Evolutionary conservation across 768 basidiomycete genomes (phyloP).

Genomic region (Boletus tomentosulus): DNA sequence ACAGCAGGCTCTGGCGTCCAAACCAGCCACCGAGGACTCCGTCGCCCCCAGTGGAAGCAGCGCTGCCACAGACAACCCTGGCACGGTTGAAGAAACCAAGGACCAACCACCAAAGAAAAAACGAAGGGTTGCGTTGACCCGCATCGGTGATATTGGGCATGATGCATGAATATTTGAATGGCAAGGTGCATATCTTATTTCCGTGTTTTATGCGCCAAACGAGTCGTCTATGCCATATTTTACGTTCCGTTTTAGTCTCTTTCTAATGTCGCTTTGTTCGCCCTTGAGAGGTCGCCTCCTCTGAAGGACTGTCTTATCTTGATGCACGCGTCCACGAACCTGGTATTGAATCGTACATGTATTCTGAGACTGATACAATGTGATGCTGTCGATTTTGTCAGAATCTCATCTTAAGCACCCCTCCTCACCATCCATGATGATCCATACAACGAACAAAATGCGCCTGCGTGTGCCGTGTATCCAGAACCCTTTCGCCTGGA

Average conservation of each 20-base stretch:
- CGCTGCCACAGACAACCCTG: conserved; percentile 5
- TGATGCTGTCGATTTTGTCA: conserved; percentile 6
- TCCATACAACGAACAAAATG: neutral
- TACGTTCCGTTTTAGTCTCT: conserved; percentile 16
- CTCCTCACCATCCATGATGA: conserved; percentile 1
- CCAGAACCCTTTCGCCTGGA: conserved; percentile 29
- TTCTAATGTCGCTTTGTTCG: conserved; percentile 12
- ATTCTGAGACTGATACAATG: conserved; percentile 22
- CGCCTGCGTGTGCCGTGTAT: neutral
- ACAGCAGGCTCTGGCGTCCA: conserved; percentile 15
- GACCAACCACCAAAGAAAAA: conserved; percentile 80
- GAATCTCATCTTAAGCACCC: conserved; percentile 3
- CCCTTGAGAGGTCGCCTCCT: neutral
- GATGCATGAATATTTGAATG: conserved; percentile 18
- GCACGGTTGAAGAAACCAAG: conserved; percentile 18
- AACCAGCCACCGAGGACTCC: conserved; percentile 26
- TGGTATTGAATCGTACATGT: conserved; percentile 17
- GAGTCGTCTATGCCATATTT: conserved; percentile 5
- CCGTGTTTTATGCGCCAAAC: conserved; percentile 3
- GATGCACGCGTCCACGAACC: conserved; percentile 2
- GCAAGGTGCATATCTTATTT: neutral
- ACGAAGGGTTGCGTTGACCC: conserved; percentile 71
- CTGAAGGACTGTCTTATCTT: conserved; percentile 4
- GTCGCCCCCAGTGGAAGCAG: conserved; percentile 11
- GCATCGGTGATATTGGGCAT: conserved; percentile 50